Evolutionary conservation across 495 filamentous ascomycete species (phyloP), one percentile per base, ranked within the genome.

Genomic region (Talaromyces nanjingensis): DNA sequence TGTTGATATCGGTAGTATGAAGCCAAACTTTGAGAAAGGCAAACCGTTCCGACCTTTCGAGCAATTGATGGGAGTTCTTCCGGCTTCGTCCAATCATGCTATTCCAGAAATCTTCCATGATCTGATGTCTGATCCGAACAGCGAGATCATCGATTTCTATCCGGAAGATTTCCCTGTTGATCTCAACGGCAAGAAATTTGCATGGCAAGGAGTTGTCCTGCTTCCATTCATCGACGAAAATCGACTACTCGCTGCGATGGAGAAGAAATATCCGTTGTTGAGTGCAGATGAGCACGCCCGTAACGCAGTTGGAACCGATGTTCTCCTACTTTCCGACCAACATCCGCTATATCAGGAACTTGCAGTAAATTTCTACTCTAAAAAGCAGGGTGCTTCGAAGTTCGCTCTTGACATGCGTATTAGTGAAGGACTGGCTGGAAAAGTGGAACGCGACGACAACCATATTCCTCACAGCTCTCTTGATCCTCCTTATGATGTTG

Each of bases 51-150:
- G 82, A 60, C 96, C 94, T 0, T 99, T 96, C 69, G 94, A 99
- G 77, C 94, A 99, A 77, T 82, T 99, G 56, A 99, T 99, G 94
- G 96, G 93, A 53, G 94, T 99, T 22, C 81, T 98, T 63, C 94
- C 94, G 2, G 92, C 96, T 14, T 89, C 90, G 3, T 97, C 93
- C 6, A 91, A 91, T 62, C 91, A 97, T 69, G 89, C 93, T 39
- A 89, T 99, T 59, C 94, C 94, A 0, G 81, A 88, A 64, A 81
- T 90, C 0, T 98, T 96, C 77, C 90, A 96, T 69, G 76, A 83
- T 42, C 79, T 99, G 18, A 99, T 99, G 94, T 89, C 85, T 16
- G 78, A 93, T 4, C 79, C 87, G 18, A 84, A 96, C 39, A 96
- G 91, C 71, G 87, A 92, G 62, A 99, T 99, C 64, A 88, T 94